These are phyloP conservation scores for Aurantiochytrium sp. DNA, from an alignment of 108 stramenopile species.

Conservation along the genomic window DNA sequence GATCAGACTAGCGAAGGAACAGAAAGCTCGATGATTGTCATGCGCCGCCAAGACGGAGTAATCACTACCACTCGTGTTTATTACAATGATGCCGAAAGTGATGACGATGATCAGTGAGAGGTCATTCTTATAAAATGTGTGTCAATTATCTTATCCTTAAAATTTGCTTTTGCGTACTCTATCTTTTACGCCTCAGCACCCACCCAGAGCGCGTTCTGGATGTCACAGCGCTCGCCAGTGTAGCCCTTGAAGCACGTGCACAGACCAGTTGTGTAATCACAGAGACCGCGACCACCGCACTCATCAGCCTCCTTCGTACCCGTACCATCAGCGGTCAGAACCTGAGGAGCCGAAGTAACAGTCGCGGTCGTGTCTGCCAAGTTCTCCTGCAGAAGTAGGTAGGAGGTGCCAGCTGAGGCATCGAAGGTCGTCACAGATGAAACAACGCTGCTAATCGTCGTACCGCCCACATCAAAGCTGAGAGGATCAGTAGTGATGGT, in stretches of 20 bases:
- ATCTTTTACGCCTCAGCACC: neutral
- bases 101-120: neutral
- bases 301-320: constrained; percentile 8
- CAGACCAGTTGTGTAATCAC: constrained; percentile 39
- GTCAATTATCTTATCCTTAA: too few relatives aligned
- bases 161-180: too few relatives aligned
- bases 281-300: constrained; percentile 58
- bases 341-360: neutral
- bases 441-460: too few relatives aligned
- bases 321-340: neutral
- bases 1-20: too few relatives aligned
- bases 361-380: neutral
- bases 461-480: too few relatives aligned
- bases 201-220: constrained; percentile 40
- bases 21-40: neutral
- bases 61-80: neutral
- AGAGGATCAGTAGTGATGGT: neutral
- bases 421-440: too few relatives aligned
- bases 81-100: neutral
- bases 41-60: neutral
- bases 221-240: constrained; percentile 34
- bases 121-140: too few relatives aligned
- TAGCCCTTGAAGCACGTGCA: constrained; percentile 65
- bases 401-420: neutral
- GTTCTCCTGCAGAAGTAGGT: neutral